Percentiles rank a stretch among this genome's conserved stretches.
These are phyloP conservation scores for Botrytis byssoidea DNA, from an alignment of 2,329 filamentous ascomycete genomes.

Conservation along the genomic window DNA sequence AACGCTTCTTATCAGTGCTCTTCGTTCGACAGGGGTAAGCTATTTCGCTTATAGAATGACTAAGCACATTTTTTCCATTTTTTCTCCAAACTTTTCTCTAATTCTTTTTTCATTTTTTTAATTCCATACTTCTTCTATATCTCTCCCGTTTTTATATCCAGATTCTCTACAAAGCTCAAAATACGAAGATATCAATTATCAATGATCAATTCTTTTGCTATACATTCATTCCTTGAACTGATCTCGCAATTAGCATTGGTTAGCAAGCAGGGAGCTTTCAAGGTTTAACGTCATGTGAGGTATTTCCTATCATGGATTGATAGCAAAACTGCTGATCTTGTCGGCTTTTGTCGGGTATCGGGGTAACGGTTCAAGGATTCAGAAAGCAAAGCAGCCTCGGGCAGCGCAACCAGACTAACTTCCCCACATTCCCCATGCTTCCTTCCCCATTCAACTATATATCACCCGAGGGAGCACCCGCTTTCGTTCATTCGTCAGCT, in stretches of 20 bases:
- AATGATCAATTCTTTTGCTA: conserved; percentile 8
- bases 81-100: neutral
- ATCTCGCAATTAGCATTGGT: neutral
- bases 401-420: neutral
- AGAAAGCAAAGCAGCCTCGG: neutral
- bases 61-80: neutral
- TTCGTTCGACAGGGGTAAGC: neutral
- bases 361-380: conserved; percentile 3
- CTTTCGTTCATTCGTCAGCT: conserved; percentile 4
- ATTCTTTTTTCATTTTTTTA: neutral
- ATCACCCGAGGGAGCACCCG: neutral
- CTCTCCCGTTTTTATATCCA: neutral
- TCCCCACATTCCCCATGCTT: conserved; percentile 19
- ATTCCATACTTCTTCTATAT: neutral
- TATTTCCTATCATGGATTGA: conserved; percentile 6
- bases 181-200: neutral
- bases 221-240: neutral
- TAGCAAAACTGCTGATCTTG: conserved; percentile 16
- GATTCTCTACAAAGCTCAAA: neutral
- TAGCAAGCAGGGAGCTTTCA: conserved; percentile 9
- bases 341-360: conserved; percentile 9
- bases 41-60: conserved; percentile 8
- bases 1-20: neutral
- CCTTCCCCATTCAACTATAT: neutral
- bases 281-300: neutral